A percentile compares a stretch with the other conserved stretches of the same genome.
Evolutionary conservation across 345 rosid genomes (phyloP).

Genomic region (Eucalyptus marginata): DNA sequence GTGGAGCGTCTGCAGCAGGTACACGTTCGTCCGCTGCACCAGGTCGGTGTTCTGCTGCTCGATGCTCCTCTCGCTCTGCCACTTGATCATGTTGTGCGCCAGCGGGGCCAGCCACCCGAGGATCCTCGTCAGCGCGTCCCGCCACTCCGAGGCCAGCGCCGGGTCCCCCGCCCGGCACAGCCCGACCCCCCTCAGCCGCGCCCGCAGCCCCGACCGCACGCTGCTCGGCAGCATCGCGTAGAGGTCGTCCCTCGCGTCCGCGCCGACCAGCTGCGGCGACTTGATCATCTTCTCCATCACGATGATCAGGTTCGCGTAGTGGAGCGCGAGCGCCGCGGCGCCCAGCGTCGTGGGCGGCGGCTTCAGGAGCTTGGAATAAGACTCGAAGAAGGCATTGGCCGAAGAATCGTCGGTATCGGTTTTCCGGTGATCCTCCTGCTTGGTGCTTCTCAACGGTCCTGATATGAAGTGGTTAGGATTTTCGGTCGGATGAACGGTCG

Average conservation of each 20-base stretch:
- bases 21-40: conserved; percentile 15
- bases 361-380: conserved; percentile 48
- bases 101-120: conserved; percentile 79
- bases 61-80: conserved; percentile 96
- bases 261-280: conserved; percentile 85
- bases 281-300: conserved; percentile 92
- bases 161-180: conserved; percentile 63
- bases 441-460: conserved; percentile 8
- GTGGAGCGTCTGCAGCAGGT: conserved; percentile 67
- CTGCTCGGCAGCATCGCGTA: conserved; percentile 82
- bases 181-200: conserved; percentile 58
- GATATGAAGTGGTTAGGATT: conserved; percentile 16
- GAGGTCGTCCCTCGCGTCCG: conserved; percentile 82
- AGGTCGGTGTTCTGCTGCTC: conserved; percentile 46
- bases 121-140: conserved; percentile 62
- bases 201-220: conserved; percentile 48
- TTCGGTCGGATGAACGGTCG: conserved; percentile 59
- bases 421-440: background rate
- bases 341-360: conserved; percentile 73
- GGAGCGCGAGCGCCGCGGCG: conserved; percentile 64
- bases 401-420: background rate
- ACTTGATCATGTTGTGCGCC: conserved; percentile 93
- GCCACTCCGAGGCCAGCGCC: conserved; percentile 79
- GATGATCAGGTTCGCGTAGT: conserved; percentile 76
- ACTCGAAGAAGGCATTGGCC: conserved; percentile 37